These are phyloP conservation scores for Aspergillus carbonarius DNA, from an alignment of 2,329 filamentous ascomycete genomes.

Conservation along the genomic window DNA sequence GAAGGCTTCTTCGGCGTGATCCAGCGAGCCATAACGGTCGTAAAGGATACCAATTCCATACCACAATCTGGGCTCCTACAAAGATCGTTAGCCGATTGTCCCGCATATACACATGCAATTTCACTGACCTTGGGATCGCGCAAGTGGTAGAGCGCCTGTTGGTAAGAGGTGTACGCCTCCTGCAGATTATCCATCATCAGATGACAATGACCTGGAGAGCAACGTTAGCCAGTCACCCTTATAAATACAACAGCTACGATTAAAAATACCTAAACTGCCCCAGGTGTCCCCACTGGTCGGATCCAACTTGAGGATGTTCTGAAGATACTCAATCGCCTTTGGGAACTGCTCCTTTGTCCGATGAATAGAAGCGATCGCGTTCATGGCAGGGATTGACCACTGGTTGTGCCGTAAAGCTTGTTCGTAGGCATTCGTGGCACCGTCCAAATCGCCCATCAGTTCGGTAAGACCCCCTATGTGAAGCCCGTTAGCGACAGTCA, in stretches of 20 bases:
- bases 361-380: conserved; percentile 86
- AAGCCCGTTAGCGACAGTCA: conserved; percentile 16
- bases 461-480: conserved; percentile 76
- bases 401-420: conserved; percentile 83
- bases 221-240: conserved; percentile 12
- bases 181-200: conserved; percentile 98
- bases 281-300: conserved; percentile 89
- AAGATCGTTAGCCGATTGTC: conserved; percentile 10
- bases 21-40: conserved; percentile 90
- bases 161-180: conserved; percentile 94
- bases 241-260: not conserved
- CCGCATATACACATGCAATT: not conserved
- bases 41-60: conserved; percentile 98
- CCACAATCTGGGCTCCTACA: conserved; percentile 91
- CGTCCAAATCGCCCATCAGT: conserved; percentile 81
- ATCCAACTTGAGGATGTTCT: conserved; percentile 88
- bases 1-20: conserved; percentile 97
- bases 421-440: conserved; percentile 87
- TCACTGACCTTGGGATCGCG: conserved; percentile 79
- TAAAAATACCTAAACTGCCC: conserved; percentile 78
- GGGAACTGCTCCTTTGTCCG: conserved; percentile 90
- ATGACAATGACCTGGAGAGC: conserved; percentile 79
- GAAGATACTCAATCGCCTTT: conserved; percentile 89
- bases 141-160: conserved; percentile 89
- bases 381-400: conserved; percentile 88